Percentiles rank a stretch among this genome's conserved stretches.
Evolutionary conservation across 164 flowering plant genomes (phyloP).

Genomic region (Aristolochia fimbriata): DNA sequence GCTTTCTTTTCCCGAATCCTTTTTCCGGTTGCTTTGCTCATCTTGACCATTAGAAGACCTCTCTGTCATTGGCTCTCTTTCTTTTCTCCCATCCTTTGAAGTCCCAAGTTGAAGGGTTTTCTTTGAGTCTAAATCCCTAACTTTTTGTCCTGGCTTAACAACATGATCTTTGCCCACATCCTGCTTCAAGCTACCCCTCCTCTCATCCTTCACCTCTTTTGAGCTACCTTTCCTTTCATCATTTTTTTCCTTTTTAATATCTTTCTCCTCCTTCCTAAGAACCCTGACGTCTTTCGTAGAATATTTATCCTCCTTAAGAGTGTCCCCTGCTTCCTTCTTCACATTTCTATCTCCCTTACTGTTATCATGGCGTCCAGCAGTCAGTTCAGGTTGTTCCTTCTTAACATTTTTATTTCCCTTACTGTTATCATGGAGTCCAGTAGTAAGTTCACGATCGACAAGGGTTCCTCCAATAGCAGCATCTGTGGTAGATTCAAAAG

Average conservation of each 20-base stretch:
- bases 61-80: slow-evolving; percentile 32
- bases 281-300: slow-evolving; percentile 1
- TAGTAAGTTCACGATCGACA: slow-evolving; percentile 20
- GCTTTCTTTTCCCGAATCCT: slow-evolving; percentile 39
- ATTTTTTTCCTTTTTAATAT: slow-evolving; percentile 1
- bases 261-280: slow-evolving; percentile 20
- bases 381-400: slow-evolving; percentile 5
- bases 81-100: slow-evolving; percentile 41
- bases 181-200: slow-evolving; percentile 17
- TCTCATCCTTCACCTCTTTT: slow-evolving; percentile 14
- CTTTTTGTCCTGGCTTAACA: slow-evolving; percentile 26
- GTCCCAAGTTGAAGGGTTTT: slow-evolving; percentile 23
- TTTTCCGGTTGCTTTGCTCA: slow-evolving; percentile 39
- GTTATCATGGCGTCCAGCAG: slow-evolving; percentile 13
- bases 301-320: background rate
- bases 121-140: slow-evolving; percentile 38
- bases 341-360: slow-evolving; percentile 13
- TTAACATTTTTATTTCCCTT: slow-evolving; percentile 16
- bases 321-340: slow-evolving; percentile 30
- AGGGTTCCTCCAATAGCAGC: slow-evolving; percentile 12
- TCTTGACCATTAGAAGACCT: slow-evolving; percentile 13
- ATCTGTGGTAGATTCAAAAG: slow-evolving; percentile 12
- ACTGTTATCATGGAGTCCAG: slow-evolving; percentile 6
- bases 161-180: slow-evolving; percentile 38
- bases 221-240: background rate